A percentile compares a stretch with the other conserved stretches of the same genome.
Conservation (phyloP, 163 green algal species). For the Dunaliella salina region DNA sequence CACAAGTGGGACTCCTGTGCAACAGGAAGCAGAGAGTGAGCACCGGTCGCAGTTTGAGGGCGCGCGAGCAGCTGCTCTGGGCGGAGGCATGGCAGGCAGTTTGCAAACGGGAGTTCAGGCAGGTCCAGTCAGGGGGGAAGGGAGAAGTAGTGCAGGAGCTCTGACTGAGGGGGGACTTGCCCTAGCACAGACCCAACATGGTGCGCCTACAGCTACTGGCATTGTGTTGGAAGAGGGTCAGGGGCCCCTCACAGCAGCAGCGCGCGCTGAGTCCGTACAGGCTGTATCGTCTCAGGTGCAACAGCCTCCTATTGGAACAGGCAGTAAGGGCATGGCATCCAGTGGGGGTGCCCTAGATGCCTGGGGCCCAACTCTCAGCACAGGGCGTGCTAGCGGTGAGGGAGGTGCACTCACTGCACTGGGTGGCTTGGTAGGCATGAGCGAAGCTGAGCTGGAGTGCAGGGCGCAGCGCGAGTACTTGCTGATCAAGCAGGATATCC, state of each 20-base stretch:
- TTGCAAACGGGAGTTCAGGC: no score
- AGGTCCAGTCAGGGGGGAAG: no score
- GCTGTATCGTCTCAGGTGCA: background rate
- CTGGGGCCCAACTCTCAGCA: background rate
- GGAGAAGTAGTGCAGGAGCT: no score
- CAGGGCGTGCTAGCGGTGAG: background rate
- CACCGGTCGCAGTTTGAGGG: no score
- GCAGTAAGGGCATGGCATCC: background rate
- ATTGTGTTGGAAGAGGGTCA: no score
- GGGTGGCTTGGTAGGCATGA: background rate
- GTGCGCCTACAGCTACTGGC: no score
- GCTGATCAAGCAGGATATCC: conserved; percentile 12
- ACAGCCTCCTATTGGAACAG: background rate
- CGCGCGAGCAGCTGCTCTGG: no score
- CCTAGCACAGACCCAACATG: no score
- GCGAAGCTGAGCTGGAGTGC: conserved; percentile 12
- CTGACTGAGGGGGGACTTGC: no score
- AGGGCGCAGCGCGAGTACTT: conserved; percentile 9
- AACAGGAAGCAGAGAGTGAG: no score
- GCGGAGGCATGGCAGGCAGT: no score
- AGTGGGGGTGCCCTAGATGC: background rate
- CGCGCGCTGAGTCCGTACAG: background rate
- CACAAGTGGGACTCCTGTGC: no score
- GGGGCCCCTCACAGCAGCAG: background rate
- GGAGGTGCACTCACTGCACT: background rate